Percentiles rank a stretch among this genome's conserved stretches.
phyloP scores from a whole-genome alignment of 257 asterid genomes.

The Solanum lycopersicoides region DNA sequence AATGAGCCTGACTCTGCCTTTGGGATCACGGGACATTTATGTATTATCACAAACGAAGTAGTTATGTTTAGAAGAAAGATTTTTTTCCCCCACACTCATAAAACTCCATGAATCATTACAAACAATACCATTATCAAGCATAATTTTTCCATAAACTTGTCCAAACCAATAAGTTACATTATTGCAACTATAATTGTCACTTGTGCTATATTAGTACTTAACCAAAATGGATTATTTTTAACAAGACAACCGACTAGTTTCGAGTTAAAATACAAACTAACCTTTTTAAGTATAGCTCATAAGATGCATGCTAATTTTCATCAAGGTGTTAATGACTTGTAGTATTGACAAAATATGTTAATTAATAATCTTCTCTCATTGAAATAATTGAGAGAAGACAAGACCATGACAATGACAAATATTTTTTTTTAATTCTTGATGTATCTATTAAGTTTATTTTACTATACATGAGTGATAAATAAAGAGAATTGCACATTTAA shows the following conservation, averaged over 20 bases:
- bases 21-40: neutral
- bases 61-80: neutral
- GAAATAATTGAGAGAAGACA: neutral
- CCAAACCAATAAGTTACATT: neutral
- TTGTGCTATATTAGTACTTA: neutral
- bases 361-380: neutral
- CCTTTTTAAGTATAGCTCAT: neutral
- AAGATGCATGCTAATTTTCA: neutral
- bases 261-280: neutral
- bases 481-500: neutral
- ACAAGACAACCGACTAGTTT: neutral
- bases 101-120: neutral
- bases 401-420: neutral
- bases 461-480: neutral
- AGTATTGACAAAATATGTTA: neutral
- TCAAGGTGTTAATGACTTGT: neutral
- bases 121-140: neutral
- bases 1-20: neutral
- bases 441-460: neutral
- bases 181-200: neutral
- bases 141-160: neutral
- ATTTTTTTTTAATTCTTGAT: neutral
- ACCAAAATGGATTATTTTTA: too few relatives aligned
- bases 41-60: neutral
- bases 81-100: neutral